Base-by-base conservation (phyloP, 2,329 filamentous ascomycete genomes). In the Zalaria obscura region DNA sequence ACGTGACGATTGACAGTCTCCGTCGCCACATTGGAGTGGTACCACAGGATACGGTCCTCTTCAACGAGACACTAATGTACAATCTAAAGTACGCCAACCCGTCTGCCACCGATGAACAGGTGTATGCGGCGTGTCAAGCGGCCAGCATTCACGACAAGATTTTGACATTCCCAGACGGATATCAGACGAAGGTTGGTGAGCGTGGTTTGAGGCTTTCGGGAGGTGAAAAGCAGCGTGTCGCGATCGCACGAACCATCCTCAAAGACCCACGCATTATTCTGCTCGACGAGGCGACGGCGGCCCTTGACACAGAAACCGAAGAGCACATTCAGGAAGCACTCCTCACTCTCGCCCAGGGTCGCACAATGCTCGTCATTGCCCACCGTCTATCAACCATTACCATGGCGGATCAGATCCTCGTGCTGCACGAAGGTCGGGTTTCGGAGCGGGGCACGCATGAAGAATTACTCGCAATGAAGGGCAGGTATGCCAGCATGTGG, bases 41-140 rank as follows among this genome's bases (percentile, higher is more conserved):
- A 5, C 91, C 91, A 1, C 91, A 98, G 60, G 91, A 98, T 54
- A 95, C 89, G 4, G 83, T 93, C 4, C 69, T 95, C 36, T 95
- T 95, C 72, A 94, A 94, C 58, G 88, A 94, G 59, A 82, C 83
- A 1, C 67, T 95, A 48, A 91, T 94, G 85, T 94, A 93, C 65
- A 95, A 95, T 56, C 68, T 95, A 46, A 82, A 79, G 58, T 94
- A 95, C 57, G 87, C 88, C 45, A 89, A 89, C 48, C 83, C 84
- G 35, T 62, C 73, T 27, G 86, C 82, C 7, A 83, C 82, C 0
- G 80, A 93, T 45, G 82, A 89, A 50, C 78, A 94, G 27, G 78
- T 94, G 2, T 83, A 78, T 53, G 76, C 76, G 36, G 88, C 88
- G 8, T 94, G 87, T 59, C 74, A 76, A 47, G 86, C 86, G 25